Percentiles rank a stretch among this genome's conserved stretches.
Conservation (phyloP, 148 eudicot genomes). For the Amaranthus cruentus region DNA sequence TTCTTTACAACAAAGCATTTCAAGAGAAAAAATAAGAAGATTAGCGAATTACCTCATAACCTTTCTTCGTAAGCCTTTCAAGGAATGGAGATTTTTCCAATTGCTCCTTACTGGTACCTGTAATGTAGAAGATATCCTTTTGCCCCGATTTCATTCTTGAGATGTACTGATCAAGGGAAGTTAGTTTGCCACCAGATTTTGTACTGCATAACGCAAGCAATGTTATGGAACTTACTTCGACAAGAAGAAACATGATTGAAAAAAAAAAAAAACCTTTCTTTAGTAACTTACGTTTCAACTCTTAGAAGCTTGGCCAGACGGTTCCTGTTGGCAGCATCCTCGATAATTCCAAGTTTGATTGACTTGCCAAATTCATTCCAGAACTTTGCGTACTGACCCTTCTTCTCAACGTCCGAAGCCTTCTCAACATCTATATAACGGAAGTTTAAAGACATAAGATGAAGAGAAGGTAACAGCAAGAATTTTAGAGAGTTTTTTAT, state of each 20-base stretch:
- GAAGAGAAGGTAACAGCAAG: background rate
- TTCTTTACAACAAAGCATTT: background rate
- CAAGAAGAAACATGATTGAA: background rate
- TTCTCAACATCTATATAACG: conserved; percentile 68
- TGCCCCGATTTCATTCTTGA: conserved; percentile 92
- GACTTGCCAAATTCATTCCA: conserved; percentile 99
- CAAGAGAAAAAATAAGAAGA: background rate
- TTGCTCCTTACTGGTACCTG: conserved; percentile 93
- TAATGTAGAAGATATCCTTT: conserved; percentile 93
- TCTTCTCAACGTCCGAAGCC: conserved; percentile 72
- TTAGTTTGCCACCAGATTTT: conserved; percentile 75
- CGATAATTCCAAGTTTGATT: conserved; percentile 91
- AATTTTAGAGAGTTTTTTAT: background rate
- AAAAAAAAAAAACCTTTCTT: background rate
- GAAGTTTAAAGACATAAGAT: background rate
- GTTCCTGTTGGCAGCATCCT: conserved; percentile 96
- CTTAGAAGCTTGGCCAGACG: conserved; percentile 93
- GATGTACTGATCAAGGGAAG: conserved; percentile 92
- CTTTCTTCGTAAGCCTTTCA: conserved; percentile 85
- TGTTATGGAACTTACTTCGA: conserved; percentile 7
- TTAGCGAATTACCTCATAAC: conserved; percentile 57
- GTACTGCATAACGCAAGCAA: conserved; percentile 41
- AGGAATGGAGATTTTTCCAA: conserved; percentile 98
- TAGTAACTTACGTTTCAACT: conserved; percentile 67
- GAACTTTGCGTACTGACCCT: conserved; percentile 86